Evolutionary conservation across 2,329 filamentous ascomycete species (phyloP).

Genomic region (Drechslerella stenobrocha): DNA sequence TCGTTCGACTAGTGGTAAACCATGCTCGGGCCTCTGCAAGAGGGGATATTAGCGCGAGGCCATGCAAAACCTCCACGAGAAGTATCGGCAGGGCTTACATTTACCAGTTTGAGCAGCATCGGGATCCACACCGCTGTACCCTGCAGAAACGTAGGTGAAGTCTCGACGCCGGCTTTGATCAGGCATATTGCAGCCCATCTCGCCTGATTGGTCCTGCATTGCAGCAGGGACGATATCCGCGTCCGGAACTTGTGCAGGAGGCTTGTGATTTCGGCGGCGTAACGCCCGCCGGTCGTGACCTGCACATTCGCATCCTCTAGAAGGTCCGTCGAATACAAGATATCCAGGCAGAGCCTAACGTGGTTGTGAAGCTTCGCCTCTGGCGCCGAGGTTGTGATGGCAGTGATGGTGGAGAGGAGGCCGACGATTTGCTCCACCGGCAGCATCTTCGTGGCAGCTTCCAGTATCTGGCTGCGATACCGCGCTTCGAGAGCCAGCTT

Average conservation of each 20-base stretch:
- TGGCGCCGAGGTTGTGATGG: background rate
- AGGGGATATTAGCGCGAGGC: background rate
- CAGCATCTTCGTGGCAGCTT: conserved; percentile 6
- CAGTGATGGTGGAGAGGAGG: conserved; percentile 21
- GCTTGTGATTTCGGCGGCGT: conserved; percentile 40
- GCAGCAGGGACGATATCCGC: conserved; percentile 51
- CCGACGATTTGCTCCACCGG: conserved; percentile 13
- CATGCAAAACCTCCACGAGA: background rate
- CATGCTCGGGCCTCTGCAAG: conserved; percentile 50
- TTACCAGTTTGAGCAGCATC: conserved; percentile 50
- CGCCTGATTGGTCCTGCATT: conserved; percentile 47
- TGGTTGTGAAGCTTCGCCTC: conserved; percentile 14
- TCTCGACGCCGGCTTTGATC: conserved; percentile 51
- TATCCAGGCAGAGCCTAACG: conserved; percentile 13
- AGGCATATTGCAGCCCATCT: conserved; percentile 51
- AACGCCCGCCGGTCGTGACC: conserved; percentile 15
- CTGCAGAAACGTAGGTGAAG: conserved; percentile 48
- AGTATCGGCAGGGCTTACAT: conserved; percentile 20
- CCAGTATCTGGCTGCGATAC: background rate
- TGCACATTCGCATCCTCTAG: conserved; percentile 33
- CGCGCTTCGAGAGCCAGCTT: background rate
- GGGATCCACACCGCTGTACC: conserved; percentile 50
- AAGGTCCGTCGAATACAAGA: conserved; percentile 18
- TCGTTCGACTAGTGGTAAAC: conserved; percentile 35
- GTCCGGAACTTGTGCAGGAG: conserved; percentile 52